Evolutionary conservation across 129 eudicot species (phyloP).

Genomic region (Flaveria trinervia): DNA sequence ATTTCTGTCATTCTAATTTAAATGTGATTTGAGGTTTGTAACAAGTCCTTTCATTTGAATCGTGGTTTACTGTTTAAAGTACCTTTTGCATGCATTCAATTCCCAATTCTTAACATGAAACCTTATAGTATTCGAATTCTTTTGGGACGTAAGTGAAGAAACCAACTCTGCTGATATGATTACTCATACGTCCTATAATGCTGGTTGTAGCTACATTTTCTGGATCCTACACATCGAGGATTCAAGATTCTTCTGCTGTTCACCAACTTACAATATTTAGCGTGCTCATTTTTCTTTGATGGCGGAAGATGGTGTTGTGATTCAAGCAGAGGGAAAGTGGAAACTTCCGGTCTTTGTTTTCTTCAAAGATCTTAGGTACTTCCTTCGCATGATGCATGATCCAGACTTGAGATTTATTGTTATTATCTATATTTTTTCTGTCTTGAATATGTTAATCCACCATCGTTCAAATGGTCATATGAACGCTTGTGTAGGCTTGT

Average conservation of each 20-base stretch:
- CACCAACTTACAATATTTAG: not conserved
- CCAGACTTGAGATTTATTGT: not conserved
- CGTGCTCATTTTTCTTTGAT: conserved; percentile 18
- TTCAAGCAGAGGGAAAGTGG: conserved; percentile 32
- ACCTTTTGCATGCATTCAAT: too few relatives aligned
- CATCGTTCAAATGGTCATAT: not conserved
- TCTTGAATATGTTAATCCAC: too few relatives aligned
- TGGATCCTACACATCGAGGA: conserved; percentile 11
- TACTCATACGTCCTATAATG: conserved; percentile 10
- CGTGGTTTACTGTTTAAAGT: too few relatives aligned
- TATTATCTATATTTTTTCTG: not conserved
- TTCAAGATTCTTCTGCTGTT: not conserved
- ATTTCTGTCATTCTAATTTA: not conserved
- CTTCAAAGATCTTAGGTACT: conserved; percentile 66
- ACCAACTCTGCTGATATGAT: conserved; percentile 1
- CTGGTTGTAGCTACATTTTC: conserved; percentile 19
- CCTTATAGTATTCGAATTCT: too few relatives aligned
- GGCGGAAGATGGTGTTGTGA: conserved; percentile 47
- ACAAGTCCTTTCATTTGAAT: not conserved
- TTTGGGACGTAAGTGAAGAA: not conserved
- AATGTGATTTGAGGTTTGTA: conserved; percentile 18
- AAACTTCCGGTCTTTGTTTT: conserved; percentile 63
- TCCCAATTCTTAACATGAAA: too few relatives aligned
- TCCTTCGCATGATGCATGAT: not conserved
- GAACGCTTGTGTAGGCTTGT: conserved; percentile 39